Evolutionary conservation across 495 filamentous ascomycete species (phyloP), one percentile per base, ranked within the genome.

Genomic region (Diplogelasinospora grovesii): DNA sequence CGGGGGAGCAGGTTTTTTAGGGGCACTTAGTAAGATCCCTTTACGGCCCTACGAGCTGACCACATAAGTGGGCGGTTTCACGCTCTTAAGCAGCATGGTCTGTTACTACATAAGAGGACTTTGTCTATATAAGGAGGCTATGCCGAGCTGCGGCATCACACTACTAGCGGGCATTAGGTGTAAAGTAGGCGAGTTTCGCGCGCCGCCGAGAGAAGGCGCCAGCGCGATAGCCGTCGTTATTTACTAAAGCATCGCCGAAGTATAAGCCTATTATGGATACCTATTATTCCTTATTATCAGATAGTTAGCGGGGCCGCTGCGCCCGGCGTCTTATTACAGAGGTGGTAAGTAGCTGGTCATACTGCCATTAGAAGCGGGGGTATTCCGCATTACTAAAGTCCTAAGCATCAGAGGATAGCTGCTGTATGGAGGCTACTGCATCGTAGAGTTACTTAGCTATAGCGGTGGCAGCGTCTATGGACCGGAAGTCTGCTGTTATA

Each of bases 11-110:
- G 83, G 80, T 43, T 86, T 75, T 43, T 87, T 86, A 21, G 86
- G 85, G 47, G 88, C 83, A 53, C 86, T 94, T n/a, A 89, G 87
- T 36, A 95, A 64, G 27, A 94, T 89, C 5, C 89, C 89, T 42
- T 89, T 74, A 18, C 89, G 79, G 22, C 89, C 89, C 66, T 95
- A 89, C 30, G 87, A 90, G 8, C 89, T 89, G 24, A 95, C 89
- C 22, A 95, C 89, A 62, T 94, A 89, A 3, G 83, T 87, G 2
- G 86, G 86, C 48, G 79, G 77, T 8, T 77, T 73, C 18, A 61
- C 52, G 13, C 73, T 65, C 20, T 75, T 67, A 14, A 62, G 61
- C 13, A 72, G 49, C 36, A 69, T 53, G 13, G 52, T 52, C 13
- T 63, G 64, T 36, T 60, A 64, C 22, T 53, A 42, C 57, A 69